phyloP scores from a whole-genome alignment of 345 rosid species.

The Cochlearia excelsa region DNA sequence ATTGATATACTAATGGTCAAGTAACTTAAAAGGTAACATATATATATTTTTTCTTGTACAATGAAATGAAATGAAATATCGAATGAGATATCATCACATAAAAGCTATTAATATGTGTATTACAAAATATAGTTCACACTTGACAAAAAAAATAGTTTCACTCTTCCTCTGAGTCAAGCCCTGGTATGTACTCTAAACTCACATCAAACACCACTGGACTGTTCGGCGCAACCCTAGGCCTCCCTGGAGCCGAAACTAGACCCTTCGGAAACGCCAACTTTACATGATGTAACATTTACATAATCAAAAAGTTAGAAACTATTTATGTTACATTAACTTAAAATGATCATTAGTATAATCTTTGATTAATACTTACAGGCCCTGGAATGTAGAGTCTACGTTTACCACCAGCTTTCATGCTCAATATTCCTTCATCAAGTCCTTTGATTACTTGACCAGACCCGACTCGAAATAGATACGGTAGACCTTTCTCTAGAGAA shows the following conservation, averaged over 20 bases:
- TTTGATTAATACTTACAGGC: slow-evolving; percentile 44
- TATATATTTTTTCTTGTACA: background rate
- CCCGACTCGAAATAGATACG: slow-evolving; percentile 82
- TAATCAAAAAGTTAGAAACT: background rate
- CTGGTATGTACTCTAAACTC: slow-evolving; percentile 89
- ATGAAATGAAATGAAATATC: background rate
- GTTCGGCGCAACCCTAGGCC: slow-evolving; percentile 91
- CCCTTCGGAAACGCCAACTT: slow-evolving; percentile 97
- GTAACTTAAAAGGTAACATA: background rate
- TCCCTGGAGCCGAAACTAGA: slow-evolving; percentile 83
- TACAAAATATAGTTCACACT: background rate
- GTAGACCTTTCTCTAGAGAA: slow-evolving; percentile 82
- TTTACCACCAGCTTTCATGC: slow-evolving; percentile 89
- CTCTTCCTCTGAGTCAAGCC: slow-evolving; percentile 71
- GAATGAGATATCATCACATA: slow-evolving; percentile 12
- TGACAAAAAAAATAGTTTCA: slow-evolving; percentile 12
- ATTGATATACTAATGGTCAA: background rate
- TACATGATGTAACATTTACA: slow-evolving; percentile 8
- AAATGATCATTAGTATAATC: background rate
- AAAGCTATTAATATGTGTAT: slow-evolving; percentile 3
- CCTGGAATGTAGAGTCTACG: slow-evolving; percentile 92
- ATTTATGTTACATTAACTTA: background rate
- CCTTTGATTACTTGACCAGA: slow-evolving; percentile 98
- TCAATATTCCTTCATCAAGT: slow-evolving; percentile 88
- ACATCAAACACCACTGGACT: slow-evolving; percentile 88